phyloP scores from a whole-genome alignment of 768 basidiomycete species.

The Tricholoma saponaceum region DNA sequence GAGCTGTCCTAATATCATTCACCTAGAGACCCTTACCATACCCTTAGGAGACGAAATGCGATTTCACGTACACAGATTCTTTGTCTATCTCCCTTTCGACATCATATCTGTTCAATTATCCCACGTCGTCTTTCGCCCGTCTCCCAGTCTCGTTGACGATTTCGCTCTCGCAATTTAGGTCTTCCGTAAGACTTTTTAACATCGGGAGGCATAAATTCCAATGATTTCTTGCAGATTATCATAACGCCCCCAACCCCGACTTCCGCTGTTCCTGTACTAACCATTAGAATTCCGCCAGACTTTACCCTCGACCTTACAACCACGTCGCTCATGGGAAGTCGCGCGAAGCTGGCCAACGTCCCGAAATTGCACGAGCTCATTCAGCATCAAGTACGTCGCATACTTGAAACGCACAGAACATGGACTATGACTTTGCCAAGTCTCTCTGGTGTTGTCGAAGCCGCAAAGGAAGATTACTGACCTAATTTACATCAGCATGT shows the following conservation, averaged over 20 bases:
- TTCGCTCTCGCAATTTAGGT: conserved; percentile 70
- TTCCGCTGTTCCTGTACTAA: conserved; percentile 55
- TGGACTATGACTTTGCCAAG: conserved; percentile 72
- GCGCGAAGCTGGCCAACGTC: conserved; percentile 96
- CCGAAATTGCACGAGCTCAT: conserved; percentile 97
- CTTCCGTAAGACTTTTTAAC: conserved; percentile 43
- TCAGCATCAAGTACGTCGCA: conserved; percentile 72
- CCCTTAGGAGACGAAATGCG: conserved; percentile 72
- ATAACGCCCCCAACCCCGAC: conserved; percentile 57
- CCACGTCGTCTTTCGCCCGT: conserved; percentile 75
- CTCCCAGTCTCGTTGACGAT: conserved; percentile 80
- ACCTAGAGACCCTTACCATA: conserved; percentile 6
- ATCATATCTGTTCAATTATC: conserved; percentile 83
- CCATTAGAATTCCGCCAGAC: conserved; percentile 75
- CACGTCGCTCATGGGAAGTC: conserved; percentile 89
- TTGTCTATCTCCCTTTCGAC: conserved; percentile 81
- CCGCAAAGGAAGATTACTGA: conserved; percentile 24
- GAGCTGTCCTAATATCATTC: conserved; percentile 9
- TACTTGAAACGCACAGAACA: conserved; percentile 53
- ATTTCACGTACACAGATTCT: conserved; percentile 80
- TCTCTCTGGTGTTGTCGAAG: conserved; percentile 35
- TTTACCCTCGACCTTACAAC: conserved; percentile 86
- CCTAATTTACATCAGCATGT: background rate
- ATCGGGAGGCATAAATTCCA: background rate
- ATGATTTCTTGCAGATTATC: conserved; percentile 42